Conservation (phyloP, 345 rosid genomes). For the Salix koriyanagi region DNA sequence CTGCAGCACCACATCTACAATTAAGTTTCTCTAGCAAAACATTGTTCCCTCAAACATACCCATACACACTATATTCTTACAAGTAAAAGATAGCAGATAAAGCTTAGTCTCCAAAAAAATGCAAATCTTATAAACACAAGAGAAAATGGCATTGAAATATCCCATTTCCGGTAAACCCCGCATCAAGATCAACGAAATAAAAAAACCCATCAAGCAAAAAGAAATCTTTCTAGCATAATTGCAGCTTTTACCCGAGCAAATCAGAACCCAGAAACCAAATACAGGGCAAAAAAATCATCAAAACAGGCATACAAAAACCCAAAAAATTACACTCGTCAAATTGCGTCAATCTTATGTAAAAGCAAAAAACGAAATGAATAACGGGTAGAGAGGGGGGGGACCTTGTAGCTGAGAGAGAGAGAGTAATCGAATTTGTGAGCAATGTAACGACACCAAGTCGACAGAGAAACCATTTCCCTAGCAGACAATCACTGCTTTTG, state of each 20-base stretch:
- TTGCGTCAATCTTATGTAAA: background rate
- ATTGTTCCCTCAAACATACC: background rate
- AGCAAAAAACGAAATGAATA: background rate
- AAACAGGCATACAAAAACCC: background rate
- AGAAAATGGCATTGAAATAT: background rate
- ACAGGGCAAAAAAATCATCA: background rate
- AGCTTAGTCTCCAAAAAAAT: background rate
- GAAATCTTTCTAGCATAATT: background rate
- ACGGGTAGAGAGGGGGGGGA: slow-evolving; percentile 8
- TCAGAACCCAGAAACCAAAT: background rate
- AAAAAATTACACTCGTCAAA: background rate
- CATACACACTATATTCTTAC: background rate
- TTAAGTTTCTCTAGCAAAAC: background rate
- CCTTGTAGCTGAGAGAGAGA: slow-evolving; percentile 57
- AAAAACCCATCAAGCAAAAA: background rate
- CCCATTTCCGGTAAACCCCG: background rate
- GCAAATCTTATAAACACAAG: background rate
- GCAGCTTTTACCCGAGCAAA: background rate
- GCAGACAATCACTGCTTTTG: background rate
- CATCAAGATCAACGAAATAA: background rate
- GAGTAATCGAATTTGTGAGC: slow-evolving; percentile 70
- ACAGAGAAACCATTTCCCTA: slow-evolving; percentile 55
- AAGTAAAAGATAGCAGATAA: background rate
- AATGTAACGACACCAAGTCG: slow-evolving; percentile 76
- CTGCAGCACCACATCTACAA: background rate